Base-by-base conservation (phyloP, 306 rosid species). In the Cucumis cinereus region DNA sequence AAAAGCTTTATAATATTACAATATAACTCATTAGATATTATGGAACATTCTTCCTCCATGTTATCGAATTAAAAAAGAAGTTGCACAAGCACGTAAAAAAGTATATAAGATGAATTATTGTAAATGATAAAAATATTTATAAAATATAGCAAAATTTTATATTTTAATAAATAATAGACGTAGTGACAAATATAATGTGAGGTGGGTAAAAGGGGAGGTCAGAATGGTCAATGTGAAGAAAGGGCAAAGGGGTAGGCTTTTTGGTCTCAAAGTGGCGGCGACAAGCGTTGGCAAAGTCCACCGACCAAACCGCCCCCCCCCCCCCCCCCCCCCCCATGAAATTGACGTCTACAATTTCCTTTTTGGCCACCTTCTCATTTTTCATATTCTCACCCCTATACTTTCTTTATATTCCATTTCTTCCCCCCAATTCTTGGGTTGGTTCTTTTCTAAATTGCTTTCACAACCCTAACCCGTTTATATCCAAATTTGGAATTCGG, bases 291-390 rank as follows among this genome's bases (percentile, higher is more conserved):
- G 35, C 54, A 61, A 20, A 67, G 14, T 54, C 40, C 22, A 69
- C 96, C 96, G 96, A 85, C 90, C 93, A 84, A 84, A 86, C 96
- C 96, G 93, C 85, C 14, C 6, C 38, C 59, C 14, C 6, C 38
- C 59, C 14, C 6, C 38, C 59, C 14, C 6, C 38, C 59, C n/a
- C n/a, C 14, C 6, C 38, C 59, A 14, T 36, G 84, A 83, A 50
- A 69, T 15, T 12, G 85, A 79, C 87, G 67, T 78, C 22, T 35
- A 16, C 59, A 5, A 24, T 49, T 52, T 43, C 64, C 60, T 24
- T 35, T 43, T 19, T 23, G 17, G 73, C 50, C 0, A 10, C 28
- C 19, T 13, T 12, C 74, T 68, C 55, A 1, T n/a, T 41, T 43
- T 68, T 12, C 54, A 67, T 22, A 41, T 67, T 67, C 54, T 19